Evolutionary conservation across 306 rosid species (phyloP).

Genomic region (Carpinus viminea): DNA sequence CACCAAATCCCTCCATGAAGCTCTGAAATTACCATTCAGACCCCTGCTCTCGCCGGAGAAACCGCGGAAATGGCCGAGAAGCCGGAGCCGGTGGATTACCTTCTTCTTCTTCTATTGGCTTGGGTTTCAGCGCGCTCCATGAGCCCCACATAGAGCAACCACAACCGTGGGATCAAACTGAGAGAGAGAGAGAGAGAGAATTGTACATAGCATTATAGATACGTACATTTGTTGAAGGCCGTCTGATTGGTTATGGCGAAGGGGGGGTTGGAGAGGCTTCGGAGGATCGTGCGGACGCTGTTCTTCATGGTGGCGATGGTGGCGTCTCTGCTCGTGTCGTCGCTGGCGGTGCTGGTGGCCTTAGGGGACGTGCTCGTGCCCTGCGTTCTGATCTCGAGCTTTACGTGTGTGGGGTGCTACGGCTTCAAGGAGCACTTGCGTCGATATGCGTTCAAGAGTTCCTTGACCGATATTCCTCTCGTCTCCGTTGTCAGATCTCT

Average conservation of each 20-base stretch:
- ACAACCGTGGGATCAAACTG: conserved; percentile 37
- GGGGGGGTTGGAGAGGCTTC: conserved; percentile 71
- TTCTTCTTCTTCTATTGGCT: conserved; percentile 13
- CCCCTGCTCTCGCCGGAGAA: conserved; percentile 23
- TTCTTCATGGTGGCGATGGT: conserved; percentile 85
- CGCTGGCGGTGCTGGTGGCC: conserved; percentile 84
- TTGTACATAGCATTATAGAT: background rate
- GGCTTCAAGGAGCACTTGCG: conserved; percentile 62
- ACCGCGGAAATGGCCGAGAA: conserved; percentile 39
- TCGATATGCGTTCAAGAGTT: conserved; percentile 89
- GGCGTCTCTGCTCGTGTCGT: conserved; percentile 74
- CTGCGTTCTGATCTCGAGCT: conserved; percentile 69
- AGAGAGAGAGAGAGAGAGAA: background rate
- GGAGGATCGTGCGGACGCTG: conserved; percentile 73
- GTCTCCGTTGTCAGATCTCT: conserved; percentile 85
- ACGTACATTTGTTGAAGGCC: conserved; percentile 13
- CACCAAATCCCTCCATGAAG: background rate
- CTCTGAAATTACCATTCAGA: conserved; percentile 19
- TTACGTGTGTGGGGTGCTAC: conserved; percentile 77
- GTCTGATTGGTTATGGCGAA: conserved; percentile 56
- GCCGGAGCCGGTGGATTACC: conserved; percentile 32
- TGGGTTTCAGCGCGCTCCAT: conserved; percentile 50
- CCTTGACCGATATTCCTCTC: conserved; percentile 84
- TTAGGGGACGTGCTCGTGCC: conserved; percentile 71
- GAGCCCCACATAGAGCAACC: conserved; percentile 28